phyloP scores from a whole-genome alignment of 164 flowering plant species.

The Cinnamomum chago region DNA sequence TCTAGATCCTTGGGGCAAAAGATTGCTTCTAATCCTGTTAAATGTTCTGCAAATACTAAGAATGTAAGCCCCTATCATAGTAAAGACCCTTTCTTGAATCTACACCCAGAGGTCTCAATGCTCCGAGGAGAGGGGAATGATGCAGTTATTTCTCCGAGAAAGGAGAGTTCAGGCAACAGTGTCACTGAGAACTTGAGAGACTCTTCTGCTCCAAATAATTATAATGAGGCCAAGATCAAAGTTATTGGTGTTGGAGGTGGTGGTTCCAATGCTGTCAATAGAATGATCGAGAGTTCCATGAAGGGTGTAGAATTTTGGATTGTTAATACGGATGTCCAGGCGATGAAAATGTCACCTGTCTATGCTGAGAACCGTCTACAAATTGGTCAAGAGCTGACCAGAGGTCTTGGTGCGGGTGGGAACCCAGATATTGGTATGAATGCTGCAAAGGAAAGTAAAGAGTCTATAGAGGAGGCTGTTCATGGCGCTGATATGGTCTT shows the following conservation, averaged over 20 bases:
- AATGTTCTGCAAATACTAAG: conserved; percentile 55
- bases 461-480: conserved; percentile 73
- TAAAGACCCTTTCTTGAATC: conserved; percentile 72
- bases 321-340: conserved; percentile 96
- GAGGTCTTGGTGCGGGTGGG: conserved; percentile 99
- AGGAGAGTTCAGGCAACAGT: conserved; percentile 43
- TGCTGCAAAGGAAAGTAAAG: conserved; percentile 94
- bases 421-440: conserved; percentile 94
- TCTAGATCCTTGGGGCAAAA: conserved; percentile 26
- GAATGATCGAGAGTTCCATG: conserved; percentile 96
- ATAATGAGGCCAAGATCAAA: conserved; percentile 83
- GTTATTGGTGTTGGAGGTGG: conserved; percentile 99
- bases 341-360: conserved; percentile 91
- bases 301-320: conserved; percentile 98
- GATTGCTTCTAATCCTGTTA: conserved; percentile 23
- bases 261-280: conserved; percentile 96
- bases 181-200: conserved; percentile 51
- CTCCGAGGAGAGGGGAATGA: conserved; percentile 66
- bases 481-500: conserved; percentile 96
- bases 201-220: conserved; percentile 34
- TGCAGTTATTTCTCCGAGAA: conserved; percentile 37
- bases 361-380: conserved; percentile 75
- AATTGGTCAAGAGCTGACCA: conserved; percentile 86
- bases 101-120: conserved; percentile 81
- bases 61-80: conserved; percentile 40